Evolutionary conservation across 345 rosid species (phyloP).

Genomic region (Salix viminalis): DNA sequence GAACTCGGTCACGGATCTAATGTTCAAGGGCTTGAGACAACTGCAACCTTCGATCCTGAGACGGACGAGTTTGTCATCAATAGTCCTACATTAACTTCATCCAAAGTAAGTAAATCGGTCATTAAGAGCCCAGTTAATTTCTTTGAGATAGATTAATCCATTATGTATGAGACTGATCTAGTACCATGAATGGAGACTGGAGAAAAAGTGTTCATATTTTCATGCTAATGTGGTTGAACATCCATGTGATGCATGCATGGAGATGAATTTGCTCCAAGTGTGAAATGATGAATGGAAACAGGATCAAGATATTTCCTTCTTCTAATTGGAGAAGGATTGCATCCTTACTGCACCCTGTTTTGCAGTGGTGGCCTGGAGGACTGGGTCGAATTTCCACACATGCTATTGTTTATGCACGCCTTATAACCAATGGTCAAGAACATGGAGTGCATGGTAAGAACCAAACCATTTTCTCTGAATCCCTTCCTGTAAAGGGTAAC

Average conservation of each 20-base stretch:
- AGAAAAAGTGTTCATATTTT: background rate
- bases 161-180: background rate
- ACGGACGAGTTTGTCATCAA: constrained; percentile 84
- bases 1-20: constrained; percentile 99
- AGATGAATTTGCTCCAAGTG: background rate
- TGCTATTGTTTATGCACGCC: constrained; percentile 92
- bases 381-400: constrained; percentile 87
- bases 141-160: background rate
- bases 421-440: constrained; percentile 63
- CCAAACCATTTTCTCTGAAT: background rate
- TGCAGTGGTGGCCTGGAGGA: constrained; percentile 99
- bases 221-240: background rate
- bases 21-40: constrained; percentile 98
- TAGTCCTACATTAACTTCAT: constrained; percentile 91
- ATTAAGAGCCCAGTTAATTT: background rate
- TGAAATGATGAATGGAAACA: background rate
- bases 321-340: background rate
- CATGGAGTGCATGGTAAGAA: constrained; percentile 86
- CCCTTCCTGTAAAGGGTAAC: background rate
- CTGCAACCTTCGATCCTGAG: constrained; percentile 90
- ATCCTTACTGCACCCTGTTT: constrained; percentile 7
- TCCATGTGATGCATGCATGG: background rate
- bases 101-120: constrained; percentile 54
- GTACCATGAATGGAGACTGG: background rate
- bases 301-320: background rate